Conservation (phyloP, 169 alveolate genomes). For the Plasmodium vinckei region DNA sequence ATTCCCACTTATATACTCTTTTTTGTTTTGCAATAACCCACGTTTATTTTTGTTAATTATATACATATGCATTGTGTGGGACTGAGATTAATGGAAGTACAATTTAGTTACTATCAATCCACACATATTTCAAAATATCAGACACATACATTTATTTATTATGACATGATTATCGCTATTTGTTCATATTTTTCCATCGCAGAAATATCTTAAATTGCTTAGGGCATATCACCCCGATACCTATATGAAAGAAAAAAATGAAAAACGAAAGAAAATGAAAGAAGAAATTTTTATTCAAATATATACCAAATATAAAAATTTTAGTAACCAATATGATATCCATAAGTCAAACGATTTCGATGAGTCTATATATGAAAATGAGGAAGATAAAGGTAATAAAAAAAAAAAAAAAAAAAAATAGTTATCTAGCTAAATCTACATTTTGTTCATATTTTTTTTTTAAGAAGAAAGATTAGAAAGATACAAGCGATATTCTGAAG, state of each 20-base stretch:
- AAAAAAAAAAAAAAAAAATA: slow-evolving; percentile 33
- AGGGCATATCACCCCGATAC: slow-evolving; percentile 41
- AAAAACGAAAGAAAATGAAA: slow-evolving; percentile 26
- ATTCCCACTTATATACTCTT: neutral
- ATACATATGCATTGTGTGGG: too few relatives aligned
- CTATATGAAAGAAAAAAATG: slow-evolving; percentile 54
- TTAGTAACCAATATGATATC: slow-evolving; percentile 14
- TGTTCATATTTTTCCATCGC: neutral
- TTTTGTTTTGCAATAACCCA: neutral
- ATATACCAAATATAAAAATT: slow-evolving; percentile 28
- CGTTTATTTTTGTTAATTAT: too few relatives aligned
- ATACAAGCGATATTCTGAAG: slow-evolving; percentile 55
- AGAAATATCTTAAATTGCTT: slow-evolving; percentile 56
- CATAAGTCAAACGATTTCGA: slow-evolving; percentile 21
- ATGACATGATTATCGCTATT: too few relatives aligned
- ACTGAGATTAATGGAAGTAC: neutral
- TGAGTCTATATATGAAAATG: slow-evolving; percentile 41
- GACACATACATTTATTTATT: too few relatives aligned
- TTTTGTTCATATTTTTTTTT: neutral
- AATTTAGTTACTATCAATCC: neutral
- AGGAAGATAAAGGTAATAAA: slow-evolving; percentile 45
- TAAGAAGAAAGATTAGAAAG: slow-evolving; percentile 48
- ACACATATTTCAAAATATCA: too few relatives aligned
- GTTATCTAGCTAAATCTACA: neutral
- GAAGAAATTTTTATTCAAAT: slow-evolving; percentile 51